Base-by-base conservation (phyloP, 2,329 filamentous ascomycete genomes). In the Xylariaceae sp. region DNA sequence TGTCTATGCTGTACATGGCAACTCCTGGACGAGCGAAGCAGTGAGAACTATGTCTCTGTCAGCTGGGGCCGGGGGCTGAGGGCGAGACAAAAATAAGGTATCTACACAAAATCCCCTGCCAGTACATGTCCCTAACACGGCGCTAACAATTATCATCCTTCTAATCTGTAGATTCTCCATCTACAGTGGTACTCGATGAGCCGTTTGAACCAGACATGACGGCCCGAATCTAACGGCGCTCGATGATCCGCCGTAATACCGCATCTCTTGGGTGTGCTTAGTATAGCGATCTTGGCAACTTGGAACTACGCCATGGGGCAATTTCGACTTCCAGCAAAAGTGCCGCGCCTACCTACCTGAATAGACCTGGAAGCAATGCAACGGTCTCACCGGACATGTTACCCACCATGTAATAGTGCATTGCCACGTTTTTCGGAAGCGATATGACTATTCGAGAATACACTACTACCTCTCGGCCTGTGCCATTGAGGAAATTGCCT, bases 401-500 rank as follows among this genome's bases (percentile, higher is more conserved):
- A n/a, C n/a, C n/a, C n/a, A n/a, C n/a, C n/a, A n/a, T n/a, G n/a
- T n/a, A n/a, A n/a, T n/a, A n/a, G n/a, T n/a, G n/a, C n/a, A n/a
- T n/a, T n/a, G n/a, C n/a, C n/a, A n/a, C n/a, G n/a, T n/a, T n/a
- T n/a, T n/a, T n/a, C n/a, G n/a, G n/a, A n/a, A n/a, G n/a, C n/a
- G n/a, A n/a, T n/a, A n/a, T n/a, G n/a, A n/a, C n/a, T n/a, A n/a
- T n/a, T n/a, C n/a, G n/a, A n/a, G n/a, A n/a, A n/a, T n/a, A n/a
- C n/a, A n/a, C n/a, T n/a, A n/a, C n/a, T n/a, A n/a, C n/a, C n/a
- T n/a, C n/a, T n/a, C n/a, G n/a, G n/a, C 41, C 19, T 33, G 17
- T 17, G 31, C 51, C 33, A 45, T 49, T 49, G 31, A 39, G 37
- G 49, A 58, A 53, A 44, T 58, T 53, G 2, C 55, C 49, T 33